Percentiles rank a stretch among this genome's conserved stretches.
phyloP scores from a whole-genome alignment of 2,329 filamentous ascomycete species.

The Exophiala alcalophila region DNA sequence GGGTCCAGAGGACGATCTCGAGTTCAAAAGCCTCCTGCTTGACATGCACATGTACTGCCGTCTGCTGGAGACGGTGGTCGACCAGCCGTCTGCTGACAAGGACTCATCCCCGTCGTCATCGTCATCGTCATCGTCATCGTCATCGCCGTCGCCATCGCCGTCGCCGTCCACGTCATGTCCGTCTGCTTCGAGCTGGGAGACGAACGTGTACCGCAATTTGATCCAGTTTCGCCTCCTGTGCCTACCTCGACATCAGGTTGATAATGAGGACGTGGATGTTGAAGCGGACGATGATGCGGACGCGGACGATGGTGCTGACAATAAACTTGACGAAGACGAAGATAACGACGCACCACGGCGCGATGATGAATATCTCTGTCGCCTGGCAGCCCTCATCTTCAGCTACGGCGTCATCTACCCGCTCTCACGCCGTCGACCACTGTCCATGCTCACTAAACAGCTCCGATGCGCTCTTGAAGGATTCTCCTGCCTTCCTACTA shows the following conservation, averaged over 20 bases:
- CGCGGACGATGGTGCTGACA: too few species aligned
- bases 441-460: conserved; percentile 1
- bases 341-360: too few species aligned
- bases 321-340: too few species aligned
- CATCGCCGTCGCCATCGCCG: background rate
- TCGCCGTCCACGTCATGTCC: too few species aligned
- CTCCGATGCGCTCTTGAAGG: background rate
- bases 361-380: conserved; percentile 14
- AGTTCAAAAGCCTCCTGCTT: conserved; percentile 15
- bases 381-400: conserved; percentile 11
- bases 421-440: conserved; percentile 1
- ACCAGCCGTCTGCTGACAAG: background rate
- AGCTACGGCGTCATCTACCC: conserved; percentile 15
- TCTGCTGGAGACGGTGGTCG: background rate
- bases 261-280: background rate
- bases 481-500: background rate
- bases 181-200: too few species aligned
- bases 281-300: too few species aligned
- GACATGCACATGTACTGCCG: conserved; percentile 15
- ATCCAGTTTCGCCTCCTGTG: conserved; percentile 9
- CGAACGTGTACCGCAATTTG: conserved; percentile 11
- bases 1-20: conserved; percentile 3
- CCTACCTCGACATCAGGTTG: conserved; percentile 2
- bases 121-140: background rate
- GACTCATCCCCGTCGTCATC: background rate